Percentiles rank a stretch among this genome's conserved stretches.
phyloP scores from a whole-genome alignment of 257 asterid genomes.

The Nicotiana obtusifolia region DNA sequence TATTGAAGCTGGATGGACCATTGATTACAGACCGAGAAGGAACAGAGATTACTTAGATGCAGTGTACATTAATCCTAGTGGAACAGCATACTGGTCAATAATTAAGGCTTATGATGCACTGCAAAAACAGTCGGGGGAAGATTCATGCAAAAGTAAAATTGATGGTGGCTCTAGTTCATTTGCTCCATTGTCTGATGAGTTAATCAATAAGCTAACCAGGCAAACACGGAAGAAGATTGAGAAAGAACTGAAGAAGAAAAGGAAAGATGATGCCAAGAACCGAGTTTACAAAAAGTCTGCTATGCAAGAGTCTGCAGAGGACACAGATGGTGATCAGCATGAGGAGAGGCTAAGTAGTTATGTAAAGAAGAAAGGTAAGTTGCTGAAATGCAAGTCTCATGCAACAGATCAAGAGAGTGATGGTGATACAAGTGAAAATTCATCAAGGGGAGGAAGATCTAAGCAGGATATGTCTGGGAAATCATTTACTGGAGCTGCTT shows the following conservation, averaged over 20 bases:
- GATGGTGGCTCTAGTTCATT: constrained; percentile 49
- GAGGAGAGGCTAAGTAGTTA: constrained; percentile 44
- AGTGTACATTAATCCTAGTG: constrained; percentile 76
- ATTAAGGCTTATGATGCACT: constrained; percentile 93
- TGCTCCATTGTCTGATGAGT: constrained; percentile 69
- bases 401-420: constrained; percentile 37
- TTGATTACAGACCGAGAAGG: constrained; percentile 93
- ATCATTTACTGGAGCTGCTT: constrained; percentile 20
- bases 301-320: constrained; percentile 32
- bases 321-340: constrained; percentile 51
- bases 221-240: constrained; percentile 84
- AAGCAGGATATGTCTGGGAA: constrained; percentile 34
- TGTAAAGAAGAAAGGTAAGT: constrained; percentile 44
- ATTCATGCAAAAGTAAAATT: constrained; percentile 27
- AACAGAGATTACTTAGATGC: constrained; percentile 94
- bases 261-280: constrained; percentile 38
- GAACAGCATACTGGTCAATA: constrained; percentile 98
- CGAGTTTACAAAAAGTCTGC: constrained; percentile 33
- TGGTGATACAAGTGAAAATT: constrained; percentile 34
- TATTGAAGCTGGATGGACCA: constrained; percentile 72
- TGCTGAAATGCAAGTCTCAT: constrained; percentile 25
- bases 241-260: constrained; percentile 73
- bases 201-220: constrained; percentile 78
- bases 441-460: constrained; percentile 29
- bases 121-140: constrained; percentile 64